These are phyloP conservation scores for Euphorbia pulcherrima DNA, from an alignment of 345 rosid species.

Conservation along the genomic window DNA sequence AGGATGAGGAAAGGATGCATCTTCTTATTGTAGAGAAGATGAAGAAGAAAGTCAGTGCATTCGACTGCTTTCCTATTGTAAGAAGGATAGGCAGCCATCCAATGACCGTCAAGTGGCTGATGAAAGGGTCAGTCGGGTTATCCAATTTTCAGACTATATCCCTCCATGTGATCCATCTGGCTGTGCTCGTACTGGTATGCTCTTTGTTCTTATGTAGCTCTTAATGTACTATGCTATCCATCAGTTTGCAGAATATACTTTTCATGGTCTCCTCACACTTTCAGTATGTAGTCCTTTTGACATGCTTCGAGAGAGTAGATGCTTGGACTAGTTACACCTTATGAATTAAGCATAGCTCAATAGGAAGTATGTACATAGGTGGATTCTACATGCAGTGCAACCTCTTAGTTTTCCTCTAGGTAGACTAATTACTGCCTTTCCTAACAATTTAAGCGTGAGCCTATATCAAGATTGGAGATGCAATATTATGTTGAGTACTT, in stretches of 20 bases:
- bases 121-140: conserved; percentile 41
- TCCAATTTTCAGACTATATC: conserved; percentile 56
- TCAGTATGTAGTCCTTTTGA: too few species aligned
- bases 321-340: conserved; percentile 1
- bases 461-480: neutral
- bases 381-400: neutral
- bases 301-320: neutral
- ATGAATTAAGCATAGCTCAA: neutral
- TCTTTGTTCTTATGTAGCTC: conserved; percentile 4
- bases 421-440: neutral
- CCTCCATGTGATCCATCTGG: conserved; percentile 82
- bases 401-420: neutral
- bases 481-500: neutral
- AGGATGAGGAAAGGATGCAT: conserved; percentile 78
- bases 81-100: conserved; percentile 80
- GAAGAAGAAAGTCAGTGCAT: conserved; percentile 78
- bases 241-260: neutral
- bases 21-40: conserved; percentile 74
- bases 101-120: conserved; percentile 55
- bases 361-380: neutral
- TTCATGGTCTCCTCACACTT: too few species aligned
- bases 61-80: conserved; percentile 85
- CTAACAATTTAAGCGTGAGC: neutral
- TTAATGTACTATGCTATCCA: neutral
- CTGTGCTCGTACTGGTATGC: conserved; percentile 91